These are phyloP conservation scores for Glycine soja DNA, from an alignment of 306 rosid species.

Conservation along the genomic window DNA sequence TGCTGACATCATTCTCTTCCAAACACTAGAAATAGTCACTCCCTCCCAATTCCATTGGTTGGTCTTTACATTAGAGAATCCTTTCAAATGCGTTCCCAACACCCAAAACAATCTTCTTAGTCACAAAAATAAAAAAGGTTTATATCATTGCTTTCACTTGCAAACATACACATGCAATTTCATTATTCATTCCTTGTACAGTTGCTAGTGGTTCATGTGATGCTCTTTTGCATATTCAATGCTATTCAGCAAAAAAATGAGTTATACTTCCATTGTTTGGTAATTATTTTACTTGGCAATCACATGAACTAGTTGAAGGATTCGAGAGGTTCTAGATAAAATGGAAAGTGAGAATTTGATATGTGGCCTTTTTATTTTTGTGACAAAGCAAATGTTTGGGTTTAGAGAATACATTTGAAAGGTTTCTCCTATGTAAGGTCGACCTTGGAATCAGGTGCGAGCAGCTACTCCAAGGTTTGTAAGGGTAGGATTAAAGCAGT, in stretches of 20 bases:
- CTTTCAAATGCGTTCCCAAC: slow-evolving; percentile 53
- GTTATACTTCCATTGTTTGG: neutral
- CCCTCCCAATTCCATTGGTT: slow-evolving; percentile 66
- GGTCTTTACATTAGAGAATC: slow-evolving; percentile 68
- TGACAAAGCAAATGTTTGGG: slow-evolving; percentile 87
- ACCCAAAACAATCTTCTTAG: neutral
- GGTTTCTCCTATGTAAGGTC: slow-evolving; percentile 90
- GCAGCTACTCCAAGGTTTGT: slow-evolving; percentile 51
- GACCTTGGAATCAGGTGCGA: slow-evolving; percentile 88
- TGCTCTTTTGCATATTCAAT: slow-evolving; percentile 17
- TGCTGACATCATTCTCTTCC: slow-evolving; percentile 46
- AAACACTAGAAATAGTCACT: slow-evolving; percentile 48
- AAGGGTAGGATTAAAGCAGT: slow-evolving; percentile 42
- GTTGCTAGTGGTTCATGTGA: neutral
- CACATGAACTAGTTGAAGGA: neutral
- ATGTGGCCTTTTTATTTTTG: slow-evolving; percentile 60
- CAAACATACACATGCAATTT: neutral
- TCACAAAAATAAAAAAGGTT: slow-evolving; percentile 6
- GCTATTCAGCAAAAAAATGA: neutral
- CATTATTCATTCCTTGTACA: neutral
- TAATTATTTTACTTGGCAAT: neutral
- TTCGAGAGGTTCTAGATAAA: neutral
- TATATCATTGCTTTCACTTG: slow-evolving; percentile 11
- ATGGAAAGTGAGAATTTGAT: neutral
- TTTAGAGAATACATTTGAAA: slow-evolving; percentile 93